Conservation (phyloP, 768 basidiomycete genomes). For the Leccinellum luteum region DNA sequence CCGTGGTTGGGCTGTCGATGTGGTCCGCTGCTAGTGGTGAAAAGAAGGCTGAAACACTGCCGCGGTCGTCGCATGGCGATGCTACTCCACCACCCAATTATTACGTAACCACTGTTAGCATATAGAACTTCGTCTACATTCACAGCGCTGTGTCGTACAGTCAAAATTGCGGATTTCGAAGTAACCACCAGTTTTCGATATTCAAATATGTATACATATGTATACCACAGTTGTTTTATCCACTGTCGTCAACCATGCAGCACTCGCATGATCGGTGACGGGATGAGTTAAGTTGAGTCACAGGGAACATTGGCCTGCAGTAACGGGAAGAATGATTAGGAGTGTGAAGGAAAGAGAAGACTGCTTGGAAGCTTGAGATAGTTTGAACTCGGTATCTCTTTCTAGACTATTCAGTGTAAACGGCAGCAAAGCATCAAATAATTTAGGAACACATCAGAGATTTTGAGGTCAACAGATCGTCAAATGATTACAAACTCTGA, state of each 20-base stretch:
- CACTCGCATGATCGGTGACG: too few species aligned
- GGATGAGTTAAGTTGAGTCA: too few species aligned
- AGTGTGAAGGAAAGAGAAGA: neutral
- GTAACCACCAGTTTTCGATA: slow-evolving; percentile 7
- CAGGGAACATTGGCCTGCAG: slow-evolving; percentile 49
- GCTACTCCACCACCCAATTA: neutral
- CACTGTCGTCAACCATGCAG: too few species aligned
- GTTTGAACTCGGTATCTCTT: neutral
- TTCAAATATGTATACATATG: neutral
- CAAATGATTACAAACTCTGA: too few species aligned
- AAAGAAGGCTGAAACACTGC: neutral
- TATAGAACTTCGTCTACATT: too few species aligned
- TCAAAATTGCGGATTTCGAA: slow-evolving; percentile 1
- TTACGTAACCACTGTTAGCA: too few species aligned
- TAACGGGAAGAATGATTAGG: neutral
- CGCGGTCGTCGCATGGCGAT: neutral
- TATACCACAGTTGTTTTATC: too few species aligned
- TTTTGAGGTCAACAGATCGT: neutral
- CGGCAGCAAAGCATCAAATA: neutral
- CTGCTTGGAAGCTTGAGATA: neutral
- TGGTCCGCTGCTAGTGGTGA: slow-evolving; percentile 4
- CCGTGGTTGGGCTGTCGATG: slow-evolving; percentile 10
- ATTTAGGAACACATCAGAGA: neutral
- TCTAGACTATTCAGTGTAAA: neutral
- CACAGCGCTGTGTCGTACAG: neutral